Percentiles rank a stretch among this genome's conserved stretches.
phyloP scores from a whole-genome alignment of 2,329 filamentous ascomycete genomes.

The Simplicillium sp. region DNA sequence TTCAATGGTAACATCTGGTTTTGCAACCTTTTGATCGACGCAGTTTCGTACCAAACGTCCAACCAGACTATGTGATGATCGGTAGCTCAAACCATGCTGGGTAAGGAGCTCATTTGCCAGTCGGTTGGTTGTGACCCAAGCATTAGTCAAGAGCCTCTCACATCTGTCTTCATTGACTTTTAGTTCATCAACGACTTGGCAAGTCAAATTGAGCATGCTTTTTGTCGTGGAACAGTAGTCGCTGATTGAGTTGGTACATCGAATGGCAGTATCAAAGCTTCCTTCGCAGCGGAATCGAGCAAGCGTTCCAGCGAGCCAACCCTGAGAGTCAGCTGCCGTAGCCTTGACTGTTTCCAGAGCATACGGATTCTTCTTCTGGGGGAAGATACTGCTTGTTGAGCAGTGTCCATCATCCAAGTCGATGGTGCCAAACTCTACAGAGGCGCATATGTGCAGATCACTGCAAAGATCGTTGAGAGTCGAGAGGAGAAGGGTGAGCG shows the following conservation, averaged over 20 bases:
- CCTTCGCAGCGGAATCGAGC: constrained; percentile 4
- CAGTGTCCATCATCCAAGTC: constrained; percentile 6
- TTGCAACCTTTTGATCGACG: background rate
- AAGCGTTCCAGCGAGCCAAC: constrained; percentile 5
- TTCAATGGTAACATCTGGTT: constrained; percentile 1
- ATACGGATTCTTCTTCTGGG: constrained; percentile 8
- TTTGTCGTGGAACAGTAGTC: background rate
- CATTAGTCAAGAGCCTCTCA: background rate
- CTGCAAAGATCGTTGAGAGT: constrained; percentile 6
- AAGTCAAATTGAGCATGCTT: constrained; percentile 1
- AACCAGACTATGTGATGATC: constrained; percentile 1
- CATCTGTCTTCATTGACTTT: background rate
- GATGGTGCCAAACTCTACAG: constrained; percentile 6
- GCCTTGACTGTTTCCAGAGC: constrained; percentile 7
- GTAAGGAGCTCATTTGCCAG: constrained; percentile 1
- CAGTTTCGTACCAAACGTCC: constrained; percentile 3
- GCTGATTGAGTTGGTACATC: background rate
- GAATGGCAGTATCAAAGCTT: constrained; percentile 2
- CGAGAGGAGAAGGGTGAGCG: constrained; percentile 3
- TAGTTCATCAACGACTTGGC: background rate
- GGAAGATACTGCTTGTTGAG: constrained; percentile 8
- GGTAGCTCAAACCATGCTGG: constrained; percentile 1
- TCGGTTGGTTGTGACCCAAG: constrained; percentile 4
- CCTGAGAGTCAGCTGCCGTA: constrained; percentile 6
- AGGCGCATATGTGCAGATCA: constrained; percentile 6